phyloP scores from a whole-genome alignment of 305 asterid species.

The Ilex paraguariensis region DNA sequence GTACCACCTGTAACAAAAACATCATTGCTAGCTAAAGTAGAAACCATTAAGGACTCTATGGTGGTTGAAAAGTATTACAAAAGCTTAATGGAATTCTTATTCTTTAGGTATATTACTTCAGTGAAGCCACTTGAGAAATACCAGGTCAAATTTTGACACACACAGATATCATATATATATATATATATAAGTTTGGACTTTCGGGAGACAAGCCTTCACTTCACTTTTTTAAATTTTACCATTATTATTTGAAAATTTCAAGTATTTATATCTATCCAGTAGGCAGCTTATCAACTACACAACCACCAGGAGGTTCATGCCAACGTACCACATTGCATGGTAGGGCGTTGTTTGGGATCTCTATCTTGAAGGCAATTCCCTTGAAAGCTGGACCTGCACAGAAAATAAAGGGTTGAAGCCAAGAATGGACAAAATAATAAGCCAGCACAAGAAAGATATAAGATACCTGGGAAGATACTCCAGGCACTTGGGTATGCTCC shows the following conservation, averaged over 20 bases:
- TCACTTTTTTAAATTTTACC: too few relatives aligned
- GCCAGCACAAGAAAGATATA: background rate
- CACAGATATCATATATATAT: too few relatives aligned
- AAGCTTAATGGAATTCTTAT: too few relatives aligned
- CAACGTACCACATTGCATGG: conserved; percentile 65
- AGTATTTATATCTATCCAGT: background rate
- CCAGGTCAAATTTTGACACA: too few relatives aligned
- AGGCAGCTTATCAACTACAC: background rate
- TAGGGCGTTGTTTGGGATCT: conserved; percentile 71
- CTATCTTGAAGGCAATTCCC: conserved; percentile 85
- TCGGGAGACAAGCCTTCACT: too few relatives aligned
- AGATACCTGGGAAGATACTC: conserved; percentile 62
- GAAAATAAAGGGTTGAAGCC: conserved; percentile 6
- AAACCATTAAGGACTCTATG: too few relatives aligned
- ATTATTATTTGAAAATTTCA: background rate
- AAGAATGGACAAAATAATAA: conserved; percentile 3
- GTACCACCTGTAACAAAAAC: conserved; percentile 32
- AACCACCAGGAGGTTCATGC: background rate
- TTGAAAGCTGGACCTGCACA: conserved; percentile 58
- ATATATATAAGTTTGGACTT: too few relatives aligned
- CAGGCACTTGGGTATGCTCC: conserved; percentile 87
- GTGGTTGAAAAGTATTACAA: too few relatives aligned
- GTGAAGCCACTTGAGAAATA: too few relatives aligned
- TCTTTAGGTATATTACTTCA: too few relatives aligned
- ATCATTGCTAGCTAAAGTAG: background rate